These are phyloP conservation scores for Neoconidiobolus thromboides DNA, from an alignment of 371 early-diverging fungal species.

Conservation along the genomic window DNA sequence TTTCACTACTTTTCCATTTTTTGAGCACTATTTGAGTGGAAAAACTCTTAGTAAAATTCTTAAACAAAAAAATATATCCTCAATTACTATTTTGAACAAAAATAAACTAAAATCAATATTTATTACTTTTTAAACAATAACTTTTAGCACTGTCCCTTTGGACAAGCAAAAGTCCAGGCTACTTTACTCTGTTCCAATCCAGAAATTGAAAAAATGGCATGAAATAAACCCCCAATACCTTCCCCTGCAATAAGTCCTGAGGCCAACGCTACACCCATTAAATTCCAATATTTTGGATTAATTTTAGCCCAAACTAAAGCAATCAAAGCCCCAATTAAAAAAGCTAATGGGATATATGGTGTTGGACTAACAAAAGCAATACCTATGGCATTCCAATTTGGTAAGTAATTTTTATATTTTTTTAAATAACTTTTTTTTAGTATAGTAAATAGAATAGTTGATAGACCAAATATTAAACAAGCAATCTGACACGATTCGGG, in stretches of 20 bases:
- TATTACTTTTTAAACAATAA: too few species aligned
- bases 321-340: slow-evolving; percentile 35
- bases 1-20: too few species aligned
- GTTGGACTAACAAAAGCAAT: slow-evolving; percentile 42
- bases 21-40: too few species aligned
- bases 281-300: slow-evolving; percentile 16
- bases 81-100: too few species aligned
- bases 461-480: slow-evolving; percentile 20
- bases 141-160: background rate
- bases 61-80: too few species aligned
- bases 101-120: too few species aligned
- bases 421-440: slow-evolving; percentile 28
- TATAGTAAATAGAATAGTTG: slow-evolving; percentile 24
- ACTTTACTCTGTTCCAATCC: slow-evolving; percentile 2
- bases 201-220: slow-evolving; percentile 27
- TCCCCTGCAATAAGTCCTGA: slow-evolving; percentile 53
- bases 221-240: slow-evolving; percentile 42
- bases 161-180: background rate
- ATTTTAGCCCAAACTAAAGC: slow-evolving; percentile 29
- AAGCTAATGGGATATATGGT: slow-evolving; percentile 31
- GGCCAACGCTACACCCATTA: slow-evolving; percentile 33
- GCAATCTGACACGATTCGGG: slow-evolving; percentile 14
- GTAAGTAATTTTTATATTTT: slow-evolving; percentile 26
- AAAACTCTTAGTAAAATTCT: too few species aligned
- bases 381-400: slow-evolving; percentile 45